Percentiles rank a stretch among this genome's conserved stretches.
Evolutionary conservation across 352 stramenopile species (phyloP).

Genomic region (Phytophthora tubulina): DNA sequence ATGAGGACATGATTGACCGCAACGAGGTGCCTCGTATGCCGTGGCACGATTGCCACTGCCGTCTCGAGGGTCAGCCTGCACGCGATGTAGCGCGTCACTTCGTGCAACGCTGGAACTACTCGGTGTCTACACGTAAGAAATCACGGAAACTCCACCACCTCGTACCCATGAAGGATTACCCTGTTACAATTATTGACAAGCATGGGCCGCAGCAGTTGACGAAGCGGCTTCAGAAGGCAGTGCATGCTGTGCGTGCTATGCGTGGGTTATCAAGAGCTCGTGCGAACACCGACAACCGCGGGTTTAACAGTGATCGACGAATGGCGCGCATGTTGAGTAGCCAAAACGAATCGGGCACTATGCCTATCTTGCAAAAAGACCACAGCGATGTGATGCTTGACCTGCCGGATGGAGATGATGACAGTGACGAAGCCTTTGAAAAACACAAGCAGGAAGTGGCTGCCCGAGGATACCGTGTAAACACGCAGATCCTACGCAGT

Average conservation of each 20-base stretch:
- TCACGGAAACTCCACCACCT: slow-evolving; percentile 77
- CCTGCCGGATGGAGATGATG: slow-evolving; percentile 37
- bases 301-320: slow-evolving; percentile 55
- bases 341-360: slow-evolving; percentile 33
- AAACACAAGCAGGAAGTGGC: slow-evolving; percentile 42
- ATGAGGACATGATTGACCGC: slow-evolving; percentile 84
- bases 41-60: slow-evolving; percentile 89
- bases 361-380: slow-evolving; percentile 40
- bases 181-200: slow-evolving; percentile 46
- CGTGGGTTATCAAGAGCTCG: slow-evolving; percentile 35
- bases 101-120: slow-evolving; percentile 91
- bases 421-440: slow-evolving; percentile 43
- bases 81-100: slow-evolving; percentile 88
- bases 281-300: slow-evolving; percentile 45
- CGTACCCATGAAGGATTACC: slow-evolving; percentile 79
- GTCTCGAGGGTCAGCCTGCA: slow-evolving; percentile 80
- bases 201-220: slow-evolving; percentile 54
- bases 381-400: slow-evolving; percentile 26
- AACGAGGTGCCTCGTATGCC: slow-evolving; percentile 79
- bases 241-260: slow-evolving; percentile 69
- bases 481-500: slow-evolving; percentile 79
- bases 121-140: slow-evolving; percentile 83
- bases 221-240: slow-evolving; percentile 70
- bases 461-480: slow-evolving; percentile 57
- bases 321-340: slow-evolving; percentile 46